Percentiles rank a stretch among this genome's conserved stretches.
These are phyloP conservation scores for Vanrija humicola DNA, from an alignment of 1,284 basidiomycete species.

Conservation along the genomic window DNA sequence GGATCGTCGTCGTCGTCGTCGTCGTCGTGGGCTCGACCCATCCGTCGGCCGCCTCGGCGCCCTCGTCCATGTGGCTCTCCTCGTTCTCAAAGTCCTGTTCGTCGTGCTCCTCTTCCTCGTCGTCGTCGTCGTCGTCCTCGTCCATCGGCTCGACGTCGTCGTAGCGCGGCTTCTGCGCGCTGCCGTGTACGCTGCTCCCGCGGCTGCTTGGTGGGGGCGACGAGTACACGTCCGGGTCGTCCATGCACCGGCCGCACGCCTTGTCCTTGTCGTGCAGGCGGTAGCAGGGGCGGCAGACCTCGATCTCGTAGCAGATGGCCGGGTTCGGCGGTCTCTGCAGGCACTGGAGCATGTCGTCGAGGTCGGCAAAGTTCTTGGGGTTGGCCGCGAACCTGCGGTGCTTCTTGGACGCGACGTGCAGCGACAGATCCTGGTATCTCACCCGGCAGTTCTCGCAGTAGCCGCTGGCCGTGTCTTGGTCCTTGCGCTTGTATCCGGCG, in stretches of 20 bases:
- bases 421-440: slow-evolving; percentile 84
- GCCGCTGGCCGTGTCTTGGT: slow-evolving; percentile 73
- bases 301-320: slow-evolving; percentile 15
- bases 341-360: slow-evolving; percentile 73
- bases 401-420: slow-evolving; percentile 67
- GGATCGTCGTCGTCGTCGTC: background rate
- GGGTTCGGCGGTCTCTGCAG: slow-evolving; percentile 62
- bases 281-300: slow-evolving; percentile 23
- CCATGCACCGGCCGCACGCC: slow-evolving; percentile 18
- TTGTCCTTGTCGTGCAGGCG: slow-evolving; percentile 16
- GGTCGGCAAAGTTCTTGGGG: slow-evolving; percentile 71
- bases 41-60: background rate
- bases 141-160: background rate
- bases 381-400: slow-evolving; percentile 85
- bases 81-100: background rate
- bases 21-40: background rate
- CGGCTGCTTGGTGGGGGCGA: slow-evolving; percentile 2
- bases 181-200: background rate
- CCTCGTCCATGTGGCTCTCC: no score
- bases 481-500: slow-evolving; percentile 52
- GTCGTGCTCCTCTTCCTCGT: background rate
- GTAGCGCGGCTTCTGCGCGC: background rate
- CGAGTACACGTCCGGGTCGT: slow-evolving; percentile 15
- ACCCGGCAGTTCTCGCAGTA: slow-evolving; percentile 96
- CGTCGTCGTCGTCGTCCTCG: background rate